phyloP scores from a whole-genome alignment of 2,329 filamentous ascomycete species.

The Keithomyces neogunnii region DNA sequence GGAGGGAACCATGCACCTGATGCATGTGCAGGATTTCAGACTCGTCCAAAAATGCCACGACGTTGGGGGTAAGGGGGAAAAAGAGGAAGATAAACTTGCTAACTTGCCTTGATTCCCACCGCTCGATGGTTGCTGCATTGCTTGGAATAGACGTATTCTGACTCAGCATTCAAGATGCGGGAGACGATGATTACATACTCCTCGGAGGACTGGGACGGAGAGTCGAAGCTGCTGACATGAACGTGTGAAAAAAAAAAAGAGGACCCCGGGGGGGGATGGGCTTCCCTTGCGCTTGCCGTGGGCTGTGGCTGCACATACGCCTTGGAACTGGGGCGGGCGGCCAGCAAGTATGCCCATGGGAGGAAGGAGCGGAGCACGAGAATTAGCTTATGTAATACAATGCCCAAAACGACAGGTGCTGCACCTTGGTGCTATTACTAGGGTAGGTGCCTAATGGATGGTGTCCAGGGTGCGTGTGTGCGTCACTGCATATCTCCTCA shows the following conservation, averaged over 20 bases:
- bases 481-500: neutral
- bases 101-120: slow-evolving; percentile 14
- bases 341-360: neutral
- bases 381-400: neutral
- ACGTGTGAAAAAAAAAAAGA: slow-evolving; percentile 12
- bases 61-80: neutral
- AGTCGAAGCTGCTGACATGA: slow-evolving; percentile 14
- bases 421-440: neutral
- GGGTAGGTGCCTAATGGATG: no score
- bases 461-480: no score
- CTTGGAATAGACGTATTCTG: slow-evolving; percentile 11
- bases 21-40: neutral
- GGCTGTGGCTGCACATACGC: neutral
- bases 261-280: slow-evolving; percentile 3
- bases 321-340: neutral
- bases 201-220: neutral
- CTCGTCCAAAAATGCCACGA: slow-evolving; percentile 1
- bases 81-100: slow-evolving; percentile 7
- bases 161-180: slow-evolving; percentile 15
- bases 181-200: slow-evolving; percentile 10
- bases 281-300: neutral
- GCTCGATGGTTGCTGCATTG: slow-evolving; percentile 13
- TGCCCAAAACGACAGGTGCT: neutral
- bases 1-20: neutral
- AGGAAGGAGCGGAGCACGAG: neutral